Conservation (phyloP, 1,284 basidiomycete species). For the Boletus putidus region DNA sequence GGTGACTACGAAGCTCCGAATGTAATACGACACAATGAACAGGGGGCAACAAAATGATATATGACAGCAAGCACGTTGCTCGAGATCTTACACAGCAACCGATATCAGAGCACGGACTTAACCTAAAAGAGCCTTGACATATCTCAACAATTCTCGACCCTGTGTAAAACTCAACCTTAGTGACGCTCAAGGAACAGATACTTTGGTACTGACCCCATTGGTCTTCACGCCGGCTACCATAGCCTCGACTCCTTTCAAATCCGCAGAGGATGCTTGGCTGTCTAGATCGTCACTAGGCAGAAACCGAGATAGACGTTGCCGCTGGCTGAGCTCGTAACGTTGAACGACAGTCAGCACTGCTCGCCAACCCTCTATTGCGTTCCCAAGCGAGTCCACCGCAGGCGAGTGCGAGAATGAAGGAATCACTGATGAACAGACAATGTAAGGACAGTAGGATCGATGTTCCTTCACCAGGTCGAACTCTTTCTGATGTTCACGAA, state of each 20-base stretch:
- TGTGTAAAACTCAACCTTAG: slow-evolving; percentile 32
- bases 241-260: slow-evolving; percentile 57
- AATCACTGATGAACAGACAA: slow-evolving; percentile 65
- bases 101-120: slow-evolving; percentile 32
- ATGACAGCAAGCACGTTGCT: slow-evolving; percentile 1
- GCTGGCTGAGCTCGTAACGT: slow-evolving; percentile 61
- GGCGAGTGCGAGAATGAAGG: slow-evolving; percentile 53
- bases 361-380: slow-evolving; percentile 71
- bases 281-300: slow-evolving; percentile 12
- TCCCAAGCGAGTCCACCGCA: slow-evolving; percentile 23
- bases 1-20: background rate
- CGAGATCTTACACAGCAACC: background rate
- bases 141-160: slow-evolving; percentile 70
- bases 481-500: slow-evolving; percentile 47
- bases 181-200: background rate
- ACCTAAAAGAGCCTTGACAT: slow-evolving; percentile 67
- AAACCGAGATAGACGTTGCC: slow-evolving; percentile 48
- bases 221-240: slow-evolving; percentile 74
- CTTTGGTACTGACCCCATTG: slow-evolving; percentile 55
- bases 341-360: slow-evolving; percentile 65
- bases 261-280: slow-evolving; percentile 22
- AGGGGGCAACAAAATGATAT: background rate
- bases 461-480: slow-evolving; percentile 78
- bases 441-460: slow-evolving; percentile 77
- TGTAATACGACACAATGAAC: background rate